Percentiles rank a stretch among this genome's conserved stretches.
phyloP scores from a whole-genome alignment of 2,329 filamentous ascomycete species.

The Colletotrichum siamense region DNA sequence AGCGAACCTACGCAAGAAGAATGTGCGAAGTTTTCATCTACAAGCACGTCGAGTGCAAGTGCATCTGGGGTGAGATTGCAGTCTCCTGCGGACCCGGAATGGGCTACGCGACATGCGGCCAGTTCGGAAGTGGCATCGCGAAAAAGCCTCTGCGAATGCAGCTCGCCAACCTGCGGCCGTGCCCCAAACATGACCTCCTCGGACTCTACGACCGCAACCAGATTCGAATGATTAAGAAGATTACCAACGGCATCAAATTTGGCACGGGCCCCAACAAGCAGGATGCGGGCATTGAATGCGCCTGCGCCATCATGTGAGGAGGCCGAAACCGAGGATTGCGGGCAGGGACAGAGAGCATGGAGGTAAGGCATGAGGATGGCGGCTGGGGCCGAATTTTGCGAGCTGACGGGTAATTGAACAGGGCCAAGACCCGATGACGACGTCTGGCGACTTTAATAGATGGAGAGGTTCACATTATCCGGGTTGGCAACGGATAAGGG shows the following conservation, averaged over 20 bases:
- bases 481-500: not conserved
- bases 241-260: constrained; percentile 51
- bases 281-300: constrained; percentile 42
- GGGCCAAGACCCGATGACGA: not conserved
- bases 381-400: not conserved
- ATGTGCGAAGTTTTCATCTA: constrained; percentile 59
- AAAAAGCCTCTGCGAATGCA: constrained; percentile 41
- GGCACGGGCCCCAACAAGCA: constrained; percentile 47
- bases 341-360: not conserved
- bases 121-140: constrained; percentile 33
- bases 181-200: constrained; percentile 45
- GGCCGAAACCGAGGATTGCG: not conserved
- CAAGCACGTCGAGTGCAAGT: constrained; percentile 53
- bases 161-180: constrained; percentile 40
- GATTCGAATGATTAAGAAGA: constrained; percentile 49
- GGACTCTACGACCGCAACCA: constrained; percentile 53
- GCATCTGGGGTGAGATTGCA: constrained; percentile 56
- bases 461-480: not conserved
- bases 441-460: not conserved
- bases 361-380: not conserved
- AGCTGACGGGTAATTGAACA: not conserved
- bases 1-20: not conserved
- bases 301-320: constrained; percentile 41
- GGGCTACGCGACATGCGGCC: constrained; percentile 56
- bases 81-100: constrained; percentile 52